phyloP scores from a whole-genome alignment of 2,329 filamentous ascomycete genomes.

The Neonectria neomacrospora region DNA sequence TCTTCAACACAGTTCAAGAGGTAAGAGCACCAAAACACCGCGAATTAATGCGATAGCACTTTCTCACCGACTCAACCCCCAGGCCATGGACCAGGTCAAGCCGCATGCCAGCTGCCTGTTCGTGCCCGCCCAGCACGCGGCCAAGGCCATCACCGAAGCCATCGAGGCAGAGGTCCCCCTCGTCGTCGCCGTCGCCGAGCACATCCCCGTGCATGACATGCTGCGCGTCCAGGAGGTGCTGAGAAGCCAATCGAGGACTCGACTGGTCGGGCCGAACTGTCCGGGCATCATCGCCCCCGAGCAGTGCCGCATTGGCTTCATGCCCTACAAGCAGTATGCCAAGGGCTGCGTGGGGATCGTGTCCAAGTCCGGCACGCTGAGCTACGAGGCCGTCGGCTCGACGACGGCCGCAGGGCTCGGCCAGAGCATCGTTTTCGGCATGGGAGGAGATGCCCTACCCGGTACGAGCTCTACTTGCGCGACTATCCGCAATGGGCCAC shows the following conservation, averaged over 20 bases:
- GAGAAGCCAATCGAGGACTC: slow-evolving; percentile 75
- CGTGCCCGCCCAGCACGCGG: slow-evolving; percentile 74
- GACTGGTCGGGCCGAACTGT: slow-evolving; percentile 83
- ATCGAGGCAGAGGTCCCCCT: slow-evolving; percentile 83
- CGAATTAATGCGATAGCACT: background rate
- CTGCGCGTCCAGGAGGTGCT: slow-evolving; percentile 76
- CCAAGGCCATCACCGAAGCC: slow-evolving; percentile 76
- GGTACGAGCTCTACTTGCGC: slow-evolving; percentile 51
- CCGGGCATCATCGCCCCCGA: slow-evolving; percentile 82
- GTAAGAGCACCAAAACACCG: slow-evolving; percentile 30
- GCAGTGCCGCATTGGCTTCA: slow-evolving; percentile 65
- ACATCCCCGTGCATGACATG: slow-evolving; percentile 82
- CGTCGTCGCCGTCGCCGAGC: slow-evolving; percentile 82
- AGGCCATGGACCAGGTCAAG: slow-evolving; percentile 50
- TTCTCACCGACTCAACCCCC: background rate
- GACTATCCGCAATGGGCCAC: background rate
- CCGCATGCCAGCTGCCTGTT: slow-evolving; percentile 80
- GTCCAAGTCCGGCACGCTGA: slow-evolving; percentile 83
- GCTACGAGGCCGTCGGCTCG: slow-evolving; percentile 82
- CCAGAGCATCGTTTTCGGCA: slow-evolving; percentile 80
- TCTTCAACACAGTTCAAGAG: slow-evolving; percentile 50
- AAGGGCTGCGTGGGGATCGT: slow-evolving; percentile 78
- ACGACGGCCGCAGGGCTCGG: slow-evolving; percentile 79
- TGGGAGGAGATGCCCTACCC: slow-evolving; percentile 80
- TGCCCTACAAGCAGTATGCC: slow-evolving; percentile 53